Percentiles rank a stretch among this genome's conserved stretches.
Conservation (phyloP, 139 green algal genomes). For the Dunaliella sp. region DNA sequence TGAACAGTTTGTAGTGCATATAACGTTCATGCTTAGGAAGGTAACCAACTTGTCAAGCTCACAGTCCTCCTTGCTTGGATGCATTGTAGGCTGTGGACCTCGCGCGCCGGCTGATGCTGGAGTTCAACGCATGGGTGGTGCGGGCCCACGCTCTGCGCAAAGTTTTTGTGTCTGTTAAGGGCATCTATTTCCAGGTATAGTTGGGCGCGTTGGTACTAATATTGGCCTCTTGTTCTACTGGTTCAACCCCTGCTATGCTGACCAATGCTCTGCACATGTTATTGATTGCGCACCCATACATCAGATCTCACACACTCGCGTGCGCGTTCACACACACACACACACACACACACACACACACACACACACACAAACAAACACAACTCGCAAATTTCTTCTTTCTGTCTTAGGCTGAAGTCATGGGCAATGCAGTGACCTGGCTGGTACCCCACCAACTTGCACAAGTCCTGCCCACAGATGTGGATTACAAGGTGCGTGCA, state of each 20-base stretch:
- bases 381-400: too few relatives aligned
- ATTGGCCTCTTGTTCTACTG: too few relatives aligned
- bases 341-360: too few relatives aligned
- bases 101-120: conserved; percentile 74
- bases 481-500: conserved; percentile 77
- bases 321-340: too few relatives aligned
- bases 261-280: too few relatives aligned
- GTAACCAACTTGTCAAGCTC: too few relatives aligned
- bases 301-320: neutral
- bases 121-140: conserved; percentile 94
- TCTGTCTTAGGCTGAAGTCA: conserved; percentile 91
- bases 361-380: too few relatives aligned
- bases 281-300: too few relatives aligned
- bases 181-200: conserved; percentile 90
- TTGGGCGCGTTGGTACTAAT: neutral
- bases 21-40: too few relatives aligned
- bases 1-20: too few relatives aligned
- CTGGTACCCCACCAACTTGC: conserved; percentile 87
- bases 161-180: conserved; percentile 96
- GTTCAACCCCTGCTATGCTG: too few relatives aligned
- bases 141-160: conserved; percentile 80
- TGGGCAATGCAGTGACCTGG: conserved; percentile 93
- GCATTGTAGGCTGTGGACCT: conserved; percentile 32
- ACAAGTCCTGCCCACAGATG: conserved; percentile 86
- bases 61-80: neutral